Conservation (phyloP, 2,329 filamentous ascomycete species). For the Trichoderma sp. region DNA sequence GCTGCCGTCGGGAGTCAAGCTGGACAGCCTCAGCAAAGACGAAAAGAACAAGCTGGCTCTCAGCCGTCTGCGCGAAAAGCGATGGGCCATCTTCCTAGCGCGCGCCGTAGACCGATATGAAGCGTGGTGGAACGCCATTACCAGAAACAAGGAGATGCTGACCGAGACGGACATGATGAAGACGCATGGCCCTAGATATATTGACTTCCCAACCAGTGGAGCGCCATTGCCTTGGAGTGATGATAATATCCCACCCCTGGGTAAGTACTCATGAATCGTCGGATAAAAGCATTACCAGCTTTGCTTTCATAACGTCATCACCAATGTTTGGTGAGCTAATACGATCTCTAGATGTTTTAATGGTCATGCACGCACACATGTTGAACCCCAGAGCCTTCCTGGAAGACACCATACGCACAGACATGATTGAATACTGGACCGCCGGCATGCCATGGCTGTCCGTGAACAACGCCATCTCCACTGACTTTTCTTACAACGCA, state of each 20-base stretch:
- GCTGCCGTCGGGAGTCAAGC: conserved; percentile 16
- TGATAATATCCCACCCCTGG: conserved; percentile 60
- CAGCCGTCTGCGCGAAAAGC: conserved; percentile 67
- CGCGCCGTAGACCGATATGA: conserved; percentile 71
- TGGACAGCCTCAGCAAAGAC: conserved; percentile 36
- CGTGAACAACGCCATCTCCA: conserved; percentile 62
- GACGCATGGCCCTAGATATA: conserved; percentile 35
- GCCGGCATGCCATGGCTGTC: conserved; percentile 68
- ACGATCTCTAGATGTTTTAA: conserved; percentile 62
- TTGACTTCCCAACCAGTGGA: conserved; percentile 38
- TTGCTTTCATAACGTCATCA: not conserved
- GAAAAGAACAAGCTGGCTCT: conserved; percentile 42
- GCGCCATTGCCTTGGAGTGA: conserved; percentile 42
- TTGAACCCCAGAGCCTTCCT: conserved; percentile 75
- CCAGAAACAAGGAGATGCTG: conserved; percentile 36
- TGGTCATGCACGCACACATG: conserved; percentile 82
- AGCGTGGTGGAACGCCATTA: conserved; percentile 61
- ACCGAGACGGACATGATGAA: conserved; percentile 44
- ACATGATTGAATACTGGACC: conserved; percentile 60
- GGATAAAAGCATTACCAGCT: too few relatives aligned
- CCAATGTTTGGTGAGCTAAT: not conserved
- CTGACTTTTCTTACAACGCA: conserved; percentile 60
- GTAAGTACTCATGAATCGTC: conserved; percentile 40
- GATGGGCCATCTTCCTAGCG: conserved; percentile 72
- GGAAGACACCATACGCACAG: conserved; percentile 69